Conservation (phyloP, 1,139 yeast species). For the Suhomyces yuchorum region DNA sequence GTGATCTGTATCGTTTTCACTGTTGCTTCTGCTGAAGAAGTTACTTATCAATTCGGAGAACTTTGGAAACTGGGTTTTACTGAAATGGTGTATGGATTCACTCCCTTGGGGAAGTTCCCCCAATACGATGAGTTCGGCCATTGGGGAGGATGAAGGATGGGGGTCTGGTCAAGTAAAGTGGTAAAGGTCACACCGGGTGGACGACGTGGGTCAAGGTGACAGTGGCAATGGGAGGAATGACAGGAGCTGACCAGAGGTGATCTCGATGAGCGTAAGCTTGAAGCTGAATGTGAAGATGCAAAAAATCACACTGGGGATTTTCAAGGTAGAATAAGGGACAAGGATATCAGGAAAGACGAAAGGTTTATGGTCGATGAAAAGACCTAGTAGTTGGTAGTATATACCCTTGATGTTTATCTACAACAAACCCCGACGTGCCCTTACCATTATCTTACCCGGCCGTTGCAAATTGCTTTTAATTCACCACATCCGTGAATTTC, state of each 20-base stretch:
- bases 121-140: slow-evolving; percentile 16
- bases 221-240: slow-evolving; percentile 2
- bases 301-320: neutral
- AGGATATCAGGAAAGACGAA: neutral
- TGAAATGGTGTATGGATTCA: slow-evolving; percentile 6
- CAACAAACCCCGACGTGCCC: slow-evolving; percentile 6
- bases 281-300: neutral
- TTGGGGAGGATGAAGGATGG: neutral
- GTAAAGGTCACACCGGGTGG: neutral
- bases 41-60: slow-evolving; percentile 17
- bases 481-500: slow-evolving; percentile 10
- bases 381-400: neutral
- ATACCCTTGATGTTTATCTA: slow-evolving; percentile 6
- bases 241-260: neutral
- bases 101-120: slow-evolving; percentile 7
- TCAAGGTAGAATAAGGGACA: neutral
- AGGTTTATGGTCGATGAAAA: neutral
- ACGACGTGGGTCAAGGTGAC: neutral
- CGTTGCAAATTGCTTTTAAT: slow-evolving; percentile 15
- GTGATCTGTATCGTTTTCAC: slow-evolving; percentile 37
- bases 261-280: neutral
- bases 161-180: neutral
- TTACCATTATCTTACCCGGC: slow-evolving; percentile 10
- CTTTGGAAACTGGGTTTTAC: slow-evolving; percentile 7
- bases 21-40: slow-evolving; percentile 39